Base-by-base conservation (phyloP, 106 monocot genomes). In the Dendrobium huoshanense region DNA sequence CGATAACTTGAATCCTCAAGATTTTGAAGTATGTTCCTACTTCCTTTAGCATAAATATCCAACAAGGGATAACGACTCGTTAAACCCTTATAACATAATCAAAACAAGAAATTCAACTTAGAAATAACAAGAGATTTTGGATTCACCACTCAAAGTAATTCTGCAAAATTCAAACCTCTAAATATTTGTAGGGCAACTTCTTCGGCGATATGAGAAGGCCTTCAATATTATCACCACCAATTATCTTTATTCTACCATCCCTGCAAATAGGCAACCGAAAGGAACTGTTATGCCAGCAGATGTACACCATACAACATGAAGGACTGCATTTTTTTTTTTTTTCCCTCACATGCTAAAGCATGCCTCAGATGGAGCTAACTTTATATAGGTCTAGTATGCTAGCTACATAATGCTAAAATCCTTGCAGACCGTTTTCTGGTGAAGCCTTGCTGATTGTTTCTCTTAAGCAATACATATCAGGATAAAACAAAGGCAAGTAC, bases 171-270 rank as follows among this genome's bases (percentile, higher is more conserved):
- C 87, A 84, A 55, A 98, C 98, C 98, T 99, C 87, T 82, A 99
- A 79, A 64, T 82, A 68, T 83, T 95, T 99, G 81, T 86, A 99
- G 10, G 95, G 98, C 59, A 95, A 73, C 81, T 81, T 95, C 73
- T 91, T 91, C 5, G 95, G 91, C n/a, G 92, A 95, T 78, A 93
- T 84, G 67, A 99, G 84, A 75, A 99, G 83, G 73, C 88, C 91
- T 84, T 99, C 98, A 83, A 99, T 99, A 81, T 99, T 93, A 72
- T 91, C 91, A 82, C 95, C 98, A 75, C 98, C 98, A 82, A 99
- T 87, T 70, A 99, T 87, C 79, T 99, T 99, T 86, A 99, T 95
- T 84, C 98, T 92, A 76, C 98, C 98, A 88, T 99, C 98, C 85
- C 98, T 99, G 86, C 84, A 87, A 67, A 17, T 11, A 75, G 17